phyloP scores from a whole-genome alignment of 73 alveolate species.

The Paramecium pentaurelia region DNA sequence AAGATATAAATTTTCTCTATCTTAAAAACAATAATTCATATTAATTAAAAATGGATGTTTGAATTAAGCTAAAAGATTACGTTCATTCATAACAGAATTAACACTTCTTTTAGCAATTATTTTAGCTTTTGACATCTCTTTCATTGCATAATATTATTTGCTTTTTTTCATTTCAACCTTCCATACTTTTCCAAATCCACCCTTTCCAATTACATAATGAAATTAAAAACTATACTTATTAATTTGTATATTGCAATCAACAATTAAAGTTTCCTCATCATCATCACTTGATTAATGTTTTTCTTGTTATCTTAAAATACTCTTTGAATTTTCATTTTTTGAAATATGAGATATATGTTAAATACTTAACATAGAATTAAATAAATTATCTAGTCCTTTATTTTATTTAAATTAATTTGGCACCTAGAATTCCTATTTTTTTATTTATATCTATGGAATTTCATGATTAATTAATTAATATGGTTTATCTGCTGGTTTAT shows the following conservation, averaged over 20 bases:
- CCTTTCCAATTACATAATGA: conserved; percentile 80
- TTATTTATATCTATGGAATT: background rate
- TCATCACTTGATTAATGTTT: background rate
- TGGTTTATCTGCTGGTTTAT: background rate
- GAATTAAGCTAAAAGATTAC: conserved; percentile 68
- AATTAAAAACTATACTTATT: conserved; percentile 66
- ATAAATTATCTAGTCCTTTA: background rate
- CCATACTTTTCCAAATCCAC: conserved; percentile 92
- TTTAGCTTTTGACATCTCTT: conserved; percentile 77
- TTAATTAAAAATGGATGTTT: conserved; percentile 87
- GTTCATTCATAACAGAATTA: conserved; percentile 77
- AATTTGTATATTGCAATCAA: background rate
- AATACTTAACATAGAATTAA: background rate
- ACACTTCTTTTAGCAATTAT: conserved; percentile 76
- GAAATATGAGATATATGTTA: background rate
- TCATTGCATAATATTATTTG: conserved; percentile 76
- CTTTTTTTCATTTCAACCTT: conserved; percentile 76
- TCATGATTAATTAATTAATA: background rate
- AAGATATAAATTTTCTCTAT: conserved; percentile 86
- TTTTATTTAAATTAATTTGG: background rate
- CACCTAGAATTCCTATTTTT: background rate
- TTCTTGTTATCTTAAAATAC: background rate
- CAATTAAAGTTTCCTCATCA: background rate
- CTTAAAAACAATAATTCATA: conserved; percentile 93
- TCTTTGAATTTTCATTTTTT: background rate